Base-by-base conservation (phyloP, 176 grass and related monocot species). In the Carex pumila region DNA sequence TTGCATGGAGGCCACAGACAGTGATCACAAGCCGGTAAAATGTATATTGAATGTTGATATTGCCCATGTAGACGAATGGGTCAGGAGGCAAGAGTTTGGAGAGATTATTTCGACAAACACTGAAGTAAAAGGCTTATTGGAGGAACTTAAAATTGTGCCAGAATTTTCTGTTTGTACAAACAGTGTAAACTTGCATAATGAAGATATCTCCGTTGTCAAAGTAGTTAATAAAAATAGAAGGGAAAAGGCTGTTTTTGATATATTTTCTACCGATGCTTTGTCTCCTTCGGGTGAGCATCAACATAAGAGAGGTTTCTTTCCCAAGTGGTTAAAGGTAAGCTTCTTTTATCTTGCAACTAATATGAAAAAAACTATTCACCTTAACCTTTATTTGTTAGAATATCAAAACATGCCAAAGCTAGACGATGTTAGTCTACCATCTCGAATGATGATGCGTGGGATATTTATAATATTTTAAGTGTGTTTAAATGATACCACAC, bases 11-110 rank as follows among this genome's bases (percentile, higher is more conserved):
- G 92, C 65, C 61, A 90, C 56, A 19, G 92, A 94, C 57, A 94
- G 92, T 91, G 95, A 98, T 87, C 95, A 98, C 76, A 98, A 94
- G 79, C 95, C 95, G 79, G 69, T 94, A 61, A 98, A 89, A 84
- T 93, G 91, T 36, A 82, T 98, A 18, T 90, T 98, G 50, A 90
- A 91, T 98, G 84, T 98, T 63, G 89, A 93, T 87, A 91, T 98
- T 87, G 89, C 92, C 84, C 80, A 88, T 84, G 58, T 90, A 5
- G 85, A 94, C 79, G 94, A 98, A 85, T 45, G 84, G 74, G 81
- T 72, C 73, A 93, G 85, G 89, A 94, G 92, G 69, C 65, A 86
- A 83, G 92, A 85, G 72, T 93, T 86, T 81, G 92, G 86, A 80
- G 86, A 98, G 66, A 89, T 93, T 85, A 88, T 93, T 86, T 82